These are phyloP conservation scores for Hypoxylon rickii DNA, from an alignment of 495 filamentous ascomycete species.

Conservation along the genomic window DNA sequence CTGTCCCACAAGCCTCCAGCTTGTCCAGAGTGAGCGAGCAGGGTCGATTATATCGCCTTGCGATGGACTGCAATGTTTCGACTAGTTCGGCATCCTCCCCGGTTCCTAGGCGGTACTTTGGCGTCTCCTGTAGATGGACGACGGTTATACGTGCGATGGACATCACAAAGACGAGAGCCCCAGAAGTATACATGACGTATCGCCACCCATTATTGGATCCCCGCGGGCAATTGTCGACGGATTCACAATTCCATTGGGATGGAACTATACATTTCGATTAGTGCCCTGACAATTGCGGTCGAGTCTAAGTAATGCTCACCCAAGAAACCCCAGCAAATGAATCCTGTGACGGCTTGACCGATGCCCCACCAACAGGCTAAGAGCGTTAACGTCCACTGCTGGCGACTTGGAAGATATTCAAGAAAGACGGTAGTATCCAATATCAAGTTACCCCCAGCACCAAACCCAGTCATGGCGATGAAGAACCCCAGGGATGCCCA, in stretches of 20 bases:
- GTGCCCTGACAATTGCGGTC: too few relatives aligned
- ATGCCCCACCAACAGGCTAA: slow-evolving; percentile 81
- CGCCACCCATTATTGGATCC: slow-evolving; percentile 80
- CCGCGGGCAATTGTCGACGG: slow-evolving; percentile 60
- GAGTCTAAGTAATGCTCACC: too few relatives aligned
- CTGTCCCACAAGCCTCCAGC: slow-evolving; percentile 57
- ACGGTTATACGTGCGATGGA: slow-evolving; percentile 68
- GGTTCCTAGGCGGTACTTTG: slow-evolving; percentile 70
- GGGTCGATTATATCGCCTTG: slow-evolving; percentile 63
- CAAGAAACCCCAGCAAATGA: slow-evolving; percentile 79
- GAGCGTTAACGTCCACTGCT: slow-evolving; percentile 77
- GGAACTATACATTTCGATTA: slow-evolving; percentile 39
- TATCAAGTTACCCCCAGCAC: slow-evolving; percentile 74
- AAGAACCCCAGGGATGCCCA: slow-evolving; percentile 69
- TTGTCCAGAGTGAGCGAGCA: slow-evolving; percentile 67
- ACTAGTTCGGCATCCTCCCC: slow-evolving; percentile 68
- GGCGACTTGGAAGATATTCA: slow-evolving; percentile 75
- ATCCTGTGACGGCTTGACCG: slow-evolving; percentile 69
- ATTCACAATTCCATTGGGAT: slow-evolving; percentile 59
- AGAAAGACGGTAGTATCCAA: slow-evolving; percentile 77
- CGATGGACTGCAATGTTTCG: slow-evolving; percentile 62
- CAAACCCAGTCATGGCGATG: slow-evolving; percentile 70
- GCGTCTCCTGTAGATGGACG: slow-evolving; percentile 70
- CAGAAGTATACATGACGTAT: slow-evolving; percentile 70
- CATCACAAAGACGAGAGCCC: slow-evolving; percentile 69